A percentile compares a stretch with the other conserved stretches of the same genome.
Evolutionary conservation across 2,329 filamentous ascomycete species (phyloP).

Genomic region (Lasiodiplodia sp.): DNA sequence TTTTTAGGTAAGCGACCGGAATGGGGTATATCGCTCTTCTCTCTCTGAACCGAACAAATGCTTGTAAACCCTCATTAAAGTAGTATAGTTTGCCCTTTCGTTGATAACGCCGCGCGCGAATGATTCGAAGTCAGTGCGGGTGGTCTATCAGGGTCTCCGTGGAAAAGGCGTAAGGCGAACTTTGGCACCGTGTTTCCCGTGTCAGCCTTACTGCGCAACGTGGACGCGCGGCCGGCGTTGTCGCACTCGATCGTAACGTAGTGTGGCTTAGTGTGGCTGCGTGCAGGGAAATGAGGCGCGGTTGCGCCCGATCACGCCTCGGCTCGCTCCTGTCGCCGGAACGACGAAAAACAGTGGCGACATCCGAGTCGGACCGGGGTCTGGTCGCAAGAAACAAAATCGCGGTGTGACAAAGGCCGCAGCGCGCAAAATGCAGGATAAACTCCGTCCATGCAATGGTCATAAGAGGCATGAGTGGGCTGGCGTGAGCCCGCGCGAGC

Average conservation of each 20-base stretch:
- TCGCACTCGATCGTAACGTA: background rate
- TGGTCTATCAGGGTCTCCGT: slow-evolving; percentile 18
- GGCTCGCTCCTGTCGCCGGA: slow-evolving; percentile 14
- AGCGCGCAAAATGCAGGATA: slow-evolving; percentile 25
- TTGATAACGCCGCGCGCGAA: slow-evolving; percentile 10
- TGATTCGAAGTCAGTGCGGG: slow-evolving; percentile 15
- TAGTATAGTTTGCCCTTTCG: slow-evolving; percentile 12
- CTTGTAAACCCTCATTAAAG: slow-evolving; percentile 26
- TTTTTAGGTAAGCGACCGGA: slow-evolving; percentile 26
- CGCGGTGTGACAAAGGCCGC: slow-evolving; percentile 18
- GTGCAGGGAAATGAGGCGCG: background rate
- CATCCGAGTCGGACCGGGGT: slow-evolving; percentile 4
- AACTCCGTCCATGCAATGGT: slow-evolving; percentile 31
- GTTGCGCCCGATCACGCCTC: background rate
- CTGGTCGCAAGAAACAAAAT: slow-evolving; percentile 10
- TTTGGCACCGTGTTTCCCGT: slow-evolving; percentile 1
- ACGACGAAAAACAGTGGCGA: slow-evolving; percentile 15
- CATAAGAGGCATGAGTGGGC: slow-evolving; percentile 29
- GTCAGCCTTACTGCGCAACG: slow-evolving; percentile 9
- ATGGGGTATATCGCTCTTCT: slow-evolving; percentile 26
- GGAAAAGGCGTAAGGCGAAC: slow-evolving; percentile 19
- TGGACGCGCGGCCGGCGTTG: background rate
- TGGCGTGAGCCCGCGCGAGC: slow-evolving; percentile 6
- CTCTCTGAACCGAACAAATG: slow-evolving; percentile 23
- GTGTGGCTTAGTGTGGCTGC: slow-evolving; percentile 23